Evolutionary conservation across 805 yeast genomes (phyloP), one percentile per base, ranked within the genome.

Genomic region (Saturnispora sekii): DNA sequence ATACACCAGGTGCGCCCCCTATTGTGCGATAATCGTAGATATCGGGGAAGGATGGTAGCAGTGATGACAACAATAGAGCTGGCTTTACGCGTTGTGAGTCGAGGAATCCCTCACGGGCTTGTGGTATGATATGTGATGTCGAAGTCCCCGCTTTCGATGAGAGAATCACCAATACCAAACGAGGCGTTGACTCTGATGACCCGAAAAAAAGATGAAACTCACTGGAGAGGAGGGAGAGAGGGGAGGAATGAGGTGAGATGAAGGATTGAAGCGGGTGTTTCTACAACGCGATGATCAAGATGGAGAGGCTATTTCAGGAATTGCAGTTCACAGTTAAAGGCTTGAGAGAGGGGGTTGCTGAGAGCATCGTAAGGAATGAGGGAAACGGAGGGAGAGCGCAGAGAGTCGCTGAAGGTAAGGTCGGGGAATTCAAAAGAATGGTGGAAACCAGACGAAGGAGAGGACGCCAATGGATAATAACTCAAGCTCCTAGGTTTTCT

Each of bases 211-310:
- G 66, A 70, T 26, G 61, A 74, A 46, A 74, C 70, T 51, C 75
- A 1, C 55, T 70, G 4, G 44, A 63, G 4, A 69, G 69, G 47
- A 32, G 35, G 10, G 61, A 59, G 16, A 40, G 38, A 10, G 65
- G 63, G 3, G 36, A 50, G 7, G 70, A 69, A 30, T 64, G 62
- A n/a, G 74, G 73, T 2, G 63, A 6, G 26, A 2, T 70, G 10
- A 53, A 70, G 26, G 72, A 70, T 52, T 69, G 70, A 31, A 70
- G 74, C 4, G 62, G 68, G 41, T 70, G 75, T 40, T 70, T 69
- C 51, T 67, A 69, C 44, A 72, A 70, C 49, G 74, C 72, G 0
- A 65, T 70, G 68, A 53, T 64, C 3, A 54, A 69, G 40, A 52
- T 70, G 21, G 74, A 70, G 48, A 62, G 65, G 40, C 63, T 70